phyloP scores from a whole-genome alignment of 345 rosid species.

The Toxicodendron radicans region DNA sequence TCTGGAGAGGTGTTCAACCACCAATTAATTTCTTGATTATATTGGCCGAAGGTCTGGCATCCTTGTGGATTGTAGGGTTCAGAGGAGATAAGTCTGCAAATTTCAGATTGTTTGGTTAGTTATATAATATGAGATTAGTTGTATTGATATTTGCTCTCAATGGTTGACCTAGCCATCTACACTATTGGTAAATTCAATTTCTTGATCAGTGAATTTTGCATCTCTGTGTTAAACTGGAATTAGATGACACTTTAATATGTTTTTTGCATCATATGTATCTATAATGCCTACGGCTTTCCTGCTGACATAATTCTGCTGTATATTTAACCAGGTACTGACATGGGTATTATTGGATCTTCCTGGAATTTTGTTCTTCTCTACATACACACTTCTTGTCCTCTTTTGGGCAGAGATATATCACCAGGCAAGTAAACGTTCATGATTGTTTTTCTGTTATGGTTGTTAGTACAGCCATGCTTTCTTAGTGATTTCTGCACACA shows the following conservation, averaged over 20 bases:
- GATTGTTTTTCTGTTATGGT: background rate
- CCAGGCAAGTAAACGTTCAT: conserved; percentile 57
- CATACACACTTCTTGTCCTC: conserved; percentile 85
- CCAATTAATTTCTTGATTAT: background rate
- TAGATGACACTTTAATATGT: background rate
- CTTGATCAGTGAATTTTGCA: background rate
- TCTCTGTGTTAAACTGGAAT: background rate
- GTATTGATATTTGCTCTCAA: background rate
- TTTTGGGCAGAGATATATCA: conserved; percentile 99
- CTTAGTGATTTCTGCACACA: background rate
- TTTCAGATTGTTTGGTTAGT: background rate
- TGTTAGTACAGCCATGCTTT: background rate
- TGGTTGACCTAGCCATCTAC: background rate
- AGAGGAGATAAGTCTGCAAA: background rate
- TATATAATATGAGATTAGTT: background rate
- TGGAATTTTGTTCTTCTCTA: conserved; percentile 85
- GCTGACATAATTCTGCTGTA: conserved; percentile 18
- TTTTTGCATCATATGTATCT: background rate
- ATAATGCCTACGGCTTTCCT: conserved; percentile 10
- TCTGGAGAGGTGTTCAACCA: background rate
- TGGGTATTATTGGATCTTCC: conserved; percentile 81
- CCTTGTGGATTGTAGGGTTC: background rate
- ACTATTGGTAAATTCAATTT: background rate
- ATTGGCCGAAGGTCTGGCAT: background rate
- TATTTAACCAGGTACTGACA: conserved; percentile 57